These are phyloP conservation scores for Cucurbita pepo DNA, from an alignment of 306 rosid genomes.

Conservation along the genomic window DNA sequence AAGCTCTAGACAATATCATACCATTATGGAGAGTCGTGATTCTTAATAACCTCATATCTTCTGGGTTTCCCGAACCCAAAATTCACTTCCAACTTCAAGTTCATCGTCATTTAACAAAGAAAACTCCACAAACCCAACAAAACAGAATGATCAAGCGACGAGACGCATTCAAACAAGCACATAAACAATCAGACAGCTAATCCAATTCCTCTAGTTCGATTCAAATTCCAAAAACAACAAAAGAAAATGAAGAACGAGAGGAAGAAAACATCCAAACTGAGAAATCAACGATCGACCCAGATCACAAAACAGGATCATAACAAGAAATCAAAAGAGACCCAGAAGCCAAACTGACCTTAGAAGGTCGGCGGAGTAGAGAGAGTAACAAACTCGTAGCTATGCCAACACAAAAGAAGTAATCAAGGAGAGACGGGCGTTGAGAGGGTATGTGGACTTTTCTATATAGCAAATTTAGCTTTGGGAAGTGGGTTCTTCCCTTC, in stretches of 20 bases:
- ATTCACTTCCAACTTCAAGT: background rate
- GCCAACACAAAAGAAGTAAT: background rate
- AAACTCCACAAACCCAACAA: background rate
- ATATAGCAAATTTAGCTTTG: background rate
- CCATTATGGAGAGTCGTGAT: too few relatives aligned
- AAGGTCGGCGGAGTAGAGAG: background rate
- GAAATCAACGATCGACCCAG: background rate
- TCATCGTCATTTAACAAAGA: background rate
- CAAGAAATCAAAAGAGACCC: constrained; percentile 5
- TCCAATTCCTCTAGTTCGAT: background rate
- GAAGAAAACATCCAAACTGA: background rate
- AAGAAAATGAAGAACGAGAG: background rate
- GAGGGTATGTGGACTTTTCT: background rate
- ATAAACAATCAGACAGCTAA: background rate
- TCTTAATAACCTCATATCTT: background rate
- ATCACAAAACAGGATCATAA: background rate
- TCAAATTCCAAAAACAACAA: background rate
- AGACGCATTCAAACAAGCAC: background rate
- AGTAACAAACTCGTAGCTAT: background rate
- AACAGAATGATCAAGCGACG: background rate
- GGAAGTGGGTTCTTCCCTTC: background rate
- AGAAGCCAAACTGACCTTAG: constrained; percentile 24
- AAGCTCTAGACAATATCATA: too few relatives aligned
- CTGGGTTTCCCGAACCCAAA: background rate
- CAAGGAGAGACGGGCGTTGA: background rate